phyloP scores from a whole-genome alignment of 2,329 filamentous ascomycete genomes.

The Colletotrichum sp. region DNA sequence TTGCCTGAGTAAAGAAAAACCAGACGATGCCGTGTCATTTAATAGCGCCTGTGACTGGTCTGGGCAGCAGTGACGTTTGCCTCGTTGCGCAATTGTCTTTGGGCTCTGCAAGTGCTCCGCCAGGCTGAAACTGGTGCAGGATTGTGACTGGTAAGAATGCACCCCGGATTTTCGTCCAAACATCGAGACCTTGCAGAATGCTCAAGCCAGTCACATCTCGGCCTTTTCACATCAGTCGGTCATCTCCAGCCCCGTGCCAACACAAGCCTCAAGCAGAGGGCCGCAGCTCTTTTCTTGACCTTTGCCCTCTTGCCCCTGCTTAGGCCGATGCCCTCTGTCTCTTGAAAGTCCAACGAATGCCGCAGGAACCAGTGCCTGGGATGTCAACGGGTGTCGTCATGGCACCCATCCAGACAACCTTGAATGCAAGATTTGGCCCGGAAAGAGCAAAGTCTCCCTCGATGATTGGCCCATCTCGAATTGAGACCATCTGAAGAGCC shows the following conservation, averaged over 20 bases:
- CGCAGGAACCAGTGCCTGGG: not conserved
- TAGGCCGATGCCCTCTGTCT: not conserved
- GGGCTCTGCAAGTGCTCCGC: not conserved
- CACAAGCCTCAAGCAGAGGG: not conserved
- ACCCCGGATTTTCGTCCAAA: not conserved
- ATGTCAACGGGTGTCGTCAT: not conserved
- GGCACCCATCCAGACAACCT: not conserved
- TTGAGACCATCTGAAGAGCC: not conserved
- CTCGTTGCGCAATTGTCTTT: not conserved
- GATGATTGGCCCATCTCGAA: not conserved
- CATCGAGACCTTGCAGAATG: not conserved
- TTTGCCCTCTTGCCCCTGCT: not conserved
- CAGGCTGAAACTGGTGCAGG: not conserved
- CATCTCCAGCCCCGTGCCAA: not conserved
- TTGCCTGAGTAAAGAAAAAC: not conserved
- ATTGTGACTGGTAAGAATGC: not conserved
- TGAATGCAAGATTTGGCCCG: not conserved
- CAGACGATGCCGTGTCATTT: not conserved
- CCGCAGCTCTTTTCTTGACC: not conserved
- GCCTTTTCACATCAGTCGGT: not conserved
- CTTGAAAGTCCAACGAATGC: not conserved
- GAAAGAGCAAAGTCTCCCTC: not conserved
- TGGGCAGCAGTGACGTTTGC: not conserved
- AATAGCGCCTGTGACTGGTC: not conserved
- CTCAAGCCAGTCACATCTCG: not conserved